Base-by-base conservation (phyloP, 129 eudicot genomes). In the Gnaphalium uliginosum region DNA sequence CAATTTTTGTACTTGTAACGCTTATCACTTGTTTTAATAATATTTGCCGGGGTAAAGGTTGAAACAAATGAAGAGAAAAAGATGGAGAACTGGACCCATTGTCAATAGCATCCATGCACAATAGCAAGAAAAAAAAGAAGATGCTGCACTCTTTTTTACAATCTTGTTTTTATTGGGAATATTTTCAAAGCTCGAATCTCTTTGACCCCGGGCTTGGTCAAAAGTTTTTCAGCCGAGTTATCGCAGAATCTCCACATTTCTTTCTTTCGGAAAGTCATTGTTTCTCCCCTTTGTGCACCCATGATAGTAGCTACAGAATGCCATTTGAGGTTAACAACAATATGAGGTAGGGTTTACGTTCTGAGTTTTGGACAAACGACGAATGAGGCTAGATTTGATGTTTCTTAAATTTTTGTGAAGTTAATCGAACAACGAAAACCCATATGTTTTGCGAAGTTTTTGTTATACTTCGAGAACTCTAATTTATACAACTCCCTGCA, bases 141-240 rank as follows among this genome's bases (percentile, higher is more conserved):
- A 78, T 72, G 68, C 83, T 48, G 41, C 75, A 69, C 53, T 61
- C 74, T 62, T 71, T 70, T 61, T 70, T 57, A 43, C 23, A 14
- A 32, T 73, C 66, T 76, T 65, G 71, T 63, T 37, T 60, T 54
- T 35, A 30, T 58, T 35, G 68, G 83, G 82, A 10, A 83, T 77
- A 84, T 82, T 83, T 79, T 41, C 66, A 69, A 77, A 73, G 79
- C 69, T 77, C 48, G 86, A 82, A 82, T 86, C 69, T 80, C 65
- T 48, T 56, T 72, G 76, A 57, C 68, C 78, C 74, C 72, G 60
- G 33, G 23, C 11, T 59, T 67, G 79, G 92, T 87, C 92, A 84
- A 84, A 87, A 84, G 89, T 26, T 69, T 71, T 79, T 68, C 35
- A 60, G 62, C 65, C 53, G 62, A 66, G 26, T 68, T n/a, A 53